A percentile compares a stretch with the other conserved stretches of the same genome.
These are phyloP conservation scores for Hirschioporus abietinus DNA, from an alignment of 768 basidiomycete genomes.

Conservation along the genomic window DNA sequence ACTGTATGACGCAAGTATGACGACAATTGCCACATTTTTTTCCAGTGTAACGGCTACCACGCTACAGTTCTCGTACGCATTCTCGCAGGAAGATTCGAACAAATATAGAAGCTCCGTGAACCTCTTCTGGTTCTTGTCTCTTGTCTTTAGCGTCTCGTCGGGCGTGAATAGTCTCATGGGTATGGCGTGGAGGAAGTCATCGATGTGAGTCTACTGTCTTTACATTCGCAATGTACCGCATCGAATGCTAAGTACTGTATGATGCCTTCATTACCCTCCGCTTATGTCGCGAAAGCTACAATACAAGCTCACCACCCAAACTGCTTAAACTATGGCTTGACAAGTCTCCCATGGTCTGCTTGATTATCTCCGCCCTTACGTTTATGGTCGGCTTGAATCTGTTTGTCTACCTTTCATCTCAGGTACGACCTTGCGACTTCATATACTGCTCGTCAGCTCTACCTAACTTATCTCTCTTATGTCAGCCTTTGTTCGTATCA, in stretches of 20 bases:
- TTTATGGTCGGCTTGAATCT: not conserved
- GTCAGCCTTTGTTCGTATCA: not conserved
- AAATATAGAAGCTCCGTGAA: not conserved
- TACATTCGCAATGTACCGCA: not conserved
- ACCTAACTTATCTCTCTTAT: not conserved
- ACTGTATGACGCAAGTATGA: not conserved
- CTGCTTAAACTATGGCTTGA: not conserved
- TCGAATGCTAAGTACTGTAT: not conserved
- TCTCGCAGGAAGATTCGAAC: not conserved
- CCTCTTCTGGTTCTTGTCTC: not conserved
- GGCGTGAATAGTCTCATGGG: not conserved
- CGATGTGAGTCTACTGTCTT: not conserved
- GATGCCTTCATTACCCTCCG: too few relatives aligned
- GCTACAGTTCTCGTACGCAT: not conserved
- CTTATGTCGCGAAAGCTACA: not conserved
- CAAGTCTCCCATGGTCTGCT: not conserved
- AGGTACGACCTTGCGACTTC: not conserved
- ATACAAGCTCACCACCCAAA: not conserved
- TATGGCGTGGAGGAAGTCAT: not conserved
- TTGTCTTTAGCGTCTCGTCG: not conserved
- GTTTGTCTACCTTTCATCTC: not conserved
- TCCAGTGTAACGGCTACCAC: not conserved
- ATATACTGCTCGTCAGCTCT: too few relatives aligned
- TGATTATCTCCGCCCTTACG: not conserved
- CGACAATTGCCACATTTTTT: not conserved